Base-by-base conservation (phyloP, 1,284 basidiomycete species). In the Tremellales sp. region DNA sequence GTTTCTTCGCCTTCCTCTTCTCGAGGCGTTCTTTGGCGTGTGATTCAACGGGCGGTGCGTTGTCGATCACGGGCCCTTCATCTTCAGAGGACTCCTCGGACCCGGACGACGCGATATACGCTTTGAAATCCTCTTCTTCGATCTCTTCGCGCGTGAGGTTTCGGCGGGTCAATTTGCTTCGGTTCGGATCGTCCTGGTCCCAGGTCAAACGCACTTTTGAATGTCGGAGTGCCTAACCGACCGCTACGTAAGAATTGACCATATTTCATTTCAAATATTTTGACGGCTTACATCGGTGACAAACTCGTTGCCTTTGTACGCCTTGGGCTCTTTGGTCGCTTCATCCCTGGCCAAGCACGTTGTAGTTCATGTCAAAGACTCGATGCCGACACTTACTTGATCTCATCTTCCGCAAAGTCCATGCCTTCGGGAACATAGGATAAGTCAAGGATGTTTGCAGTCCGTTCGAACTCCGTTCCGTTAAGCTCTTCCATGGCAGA, bases 171-270 rank as follows among this genome's bases (percentile, higher is more conserved):
- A 95, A 63, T 48, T 84, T 83, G 51, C 78, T 79, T 16, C 95
- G 85, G 65, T 94, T 87, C 2, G 89, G 85, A 62, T 98, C 94
- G 70, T 98, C 95, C 55, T 93, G 89, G 64, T 98, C 95, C 95
- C 95, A 99, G 8, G 94, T 97, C 22, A 98, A 78, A 65, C 89
- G 94, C 57, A 98, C 94, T 75, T 91, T 93, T 12, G 95, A 98
- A 70, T 98, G 93, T 7, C 95, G 85, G n/a, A 99, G 80, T 6
- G 93, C 93, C 88, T 94, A 56, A 37, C 39, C 24, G 12, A n/a
- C n/a, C n/a, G n/a, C n/a, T n/a, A n/a, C n/a, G n/a, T 22, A 10
- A 3, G 29, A 39, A 18, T 18, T 3, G 7, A 14, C 9, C 4
- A 38, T 31, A 6, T 22, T 16, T 9, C 21, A 7, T 5, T 32